These are phyloP conservation scores for Mucor velutinosus DNA, from an alignment of 371 early-diverging fungal species.

Conservation along the genomic window DNA sequence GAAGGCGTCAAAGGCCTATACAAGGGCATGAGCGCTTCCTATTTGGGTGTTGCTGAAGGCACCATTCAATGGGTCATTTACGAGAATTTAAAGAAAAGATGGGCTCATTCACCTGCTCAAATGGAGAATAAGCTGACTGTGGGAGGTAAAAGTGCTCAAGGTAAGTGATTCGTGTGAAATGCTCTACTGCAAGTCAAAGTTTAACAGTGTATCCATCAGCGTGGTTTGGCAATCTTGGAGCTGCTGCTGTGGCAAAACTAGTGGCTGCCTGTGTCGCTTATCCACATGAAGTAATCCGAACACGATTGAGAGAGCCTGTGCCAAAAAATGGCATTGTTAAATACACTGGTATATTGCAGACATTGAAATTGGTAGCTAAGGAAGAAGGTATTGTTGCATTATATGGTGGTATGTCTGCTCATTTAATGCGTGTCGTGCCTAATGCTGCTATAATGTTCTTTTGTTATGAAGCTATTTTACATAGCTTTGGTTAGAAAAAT, in stretches of 20 bases:
- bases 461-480: slow-evolving; percentile 84
- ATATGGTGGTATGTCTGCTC: slow-evolving; percentile 94
- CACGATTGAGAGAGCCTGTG: slow-evolving; percentile 79
- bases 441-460: slow-evolving; percentile 96
- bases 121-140: slow-evolving; percentile 10
- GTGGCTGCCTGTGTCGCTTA: slow-evolving; percentile 88
- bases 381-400: slow-evolving; percentile 88
- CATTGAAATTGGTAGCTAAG: slow-evolving; percentile 66
- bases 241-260: slow-evolving; percentile 88
- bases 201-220: slow-evolving; percentile 22
- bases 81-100: slow-evolving; percentile 79
- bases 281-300: slow-evolving; percentile 78
- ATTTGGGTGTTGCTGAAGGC: slow-evolving; percentile 77
- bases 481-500: slow-evolving; percentile 39
- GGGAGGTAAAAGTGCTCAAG: slow-evolving; percentile 39
- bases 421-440: slow-evolving; percentile 92
- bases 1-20: slow-evolving; percentile 89
- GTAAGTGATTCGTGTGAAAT: not conserved
- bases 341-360: slow-evolving; percentile 79
- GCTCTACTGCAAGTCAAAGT: too few species aligned
- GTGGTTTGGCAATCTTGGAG: slow-evolving; percentile 81
- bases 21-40: slow-evolving; percentile 91
- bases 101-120: not conserved
- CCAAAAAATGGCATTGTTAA: slow-evolving; percentile 59
- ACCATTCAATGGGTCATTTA: slow-evolving; percentile 95